Base-by-base conservation (phyloP, 2,329 filamentous ascomycete genomes). In the Zymoseptoria passerinii region DNA sequence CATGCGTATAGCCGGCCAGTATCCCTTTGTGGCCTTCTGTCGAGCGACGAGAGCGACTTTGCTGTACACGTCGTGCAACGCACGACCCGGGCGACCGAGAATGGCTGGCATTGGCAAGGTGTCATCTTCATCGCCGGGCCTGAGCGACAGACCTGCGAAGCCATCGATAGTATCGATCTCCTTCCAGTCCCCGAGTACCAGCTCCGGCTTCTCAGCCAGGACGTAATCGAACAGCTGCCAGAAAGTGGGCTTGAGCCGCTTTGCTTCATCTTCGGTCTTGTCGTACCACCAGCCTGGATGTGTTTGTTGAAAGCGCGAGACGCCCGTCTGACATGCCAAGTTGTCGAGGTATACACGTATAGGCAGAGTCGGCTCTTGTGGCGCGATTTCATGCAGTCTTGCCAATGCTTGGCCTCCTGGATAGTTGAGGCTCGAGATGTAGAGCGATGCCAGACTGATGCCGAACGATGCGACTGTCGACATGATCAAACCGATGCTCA, bases 401-500 rank as follows among this genome's bases (percentile, higher is more conserved):
- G 68, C 67, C 8, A 97, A 78, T 1, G 92, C 94, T 59, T 89
- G 83, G 20, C 90, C 94, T 52, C 94, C 94, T 1, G 94, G 94
- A 70, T 99, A 99, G 75, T 96, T 99, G 58, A 95, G 83, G 13
- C 89, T 87, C 0, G 91, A 96, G 60, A 95, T 77, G 28, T 87
- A 80, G 1, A 96, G 83, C 75, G 95, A 83, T 29, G 75, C 80
- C 2, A 79, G 78, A 58, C 87, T 89, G 40, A 82, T 77, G 4
- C 77, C 74, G 60, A 89, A 82, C 1, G 84, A 82, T 3, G 75
- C 72, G 1, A 86, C 60, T 0, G 89, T 78, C 0, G 88, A 90
- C 1, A 78, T 70, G 2, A 83, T 70, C 1, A 95, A 70, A 0
- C 73, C 67, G 1, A 83, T 62, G 1, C 83, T 83, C 8, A 84